Conservation (phyloP, 257 asterid species). For the Solanum medicagineum region DNA sequence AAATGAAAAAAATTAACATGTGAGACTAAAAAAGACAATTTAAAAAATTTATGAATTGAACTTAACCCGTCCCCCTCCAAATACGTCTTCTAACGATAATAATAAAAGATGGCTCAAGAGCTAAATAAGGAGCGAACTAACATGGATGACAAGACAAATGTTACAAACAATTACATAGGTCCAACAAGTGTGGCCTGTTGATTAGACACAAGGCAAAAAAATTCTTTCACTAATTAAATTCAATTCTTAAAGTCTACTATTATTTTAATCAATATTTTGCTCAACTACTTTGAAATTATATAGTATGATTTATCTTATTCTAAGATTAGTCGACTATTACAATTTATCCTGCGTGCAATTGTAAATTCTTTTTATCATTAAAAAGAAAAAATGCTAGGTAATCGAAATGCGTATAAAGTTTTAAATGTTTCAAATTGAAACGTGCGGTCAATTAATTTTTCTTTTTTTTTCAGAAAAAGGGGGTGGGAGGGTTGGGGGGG, state of each 20-base stretch:
- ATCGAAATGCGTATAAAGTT: too few relatives aligned
- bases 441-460: not conserved
- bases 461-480: not conserved
- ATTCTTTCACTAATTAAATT: not conserved
- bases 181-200: not conserved
- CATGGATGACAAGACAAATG: not conserved
- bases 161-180: not conserved
- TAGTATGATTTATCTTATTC: not conserved
- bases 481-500: accelerated
- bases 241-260: not conserved
- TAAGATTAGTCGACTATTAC: too few relatives aligned
- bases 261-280: not conserved
- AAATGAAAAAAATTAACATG: too few relatives aligned
- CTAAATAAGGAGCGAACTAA: not conserved
- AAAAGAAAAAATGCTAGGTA: too few relatives aligned
- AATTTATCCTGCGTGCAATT: too few relatives aligned
- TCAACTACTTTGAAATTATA: too few relatives aligned
- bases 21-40: accelerated
- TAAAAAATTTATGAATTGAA: too few relatives aligned
- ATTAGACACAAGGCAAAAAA: not conserved
- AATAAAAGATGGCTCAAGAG: not conserved
- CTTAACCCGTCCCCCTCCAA: too few relatives aligned
- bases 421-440: not conserved
- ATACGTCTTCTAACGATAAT: too few relatives aligned
- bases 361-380: too few relatives aligned